phyloP scores from a whole-genome alignment of 179 eudicot genomes.

The Silene vulgaris region DNA sequence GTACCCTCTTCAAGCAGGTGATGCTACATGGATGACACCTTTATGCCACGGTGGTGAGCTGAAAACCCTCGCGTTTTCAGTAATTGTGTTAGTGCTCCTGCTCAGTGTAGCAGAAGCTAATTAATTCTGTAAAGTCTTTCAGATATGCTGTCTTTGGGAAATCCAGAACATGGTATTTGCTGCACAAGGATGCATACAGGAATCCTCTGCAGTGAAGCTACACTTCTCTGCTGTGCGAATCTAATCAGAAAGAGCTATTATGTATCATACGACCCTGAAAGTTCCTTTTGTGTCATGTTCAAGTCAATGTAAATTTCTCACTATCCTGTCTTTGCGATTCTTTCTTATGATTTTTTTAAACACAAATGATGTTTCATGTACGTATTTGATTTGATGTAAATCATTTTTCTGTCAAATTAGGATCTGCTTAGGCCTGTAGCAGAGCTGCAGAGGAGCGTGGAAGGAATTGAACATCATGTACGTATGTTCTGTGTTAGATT shows the following conservation, averaged over 20 bases:
- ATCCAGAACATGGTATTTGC: conserved; percentile 64
- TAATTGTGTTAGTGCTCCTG: neutral
- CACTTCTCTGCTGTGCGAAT: no score
- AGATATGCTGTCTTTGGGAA: conserved; percentile 94
- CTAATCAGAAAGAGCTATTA: no score
- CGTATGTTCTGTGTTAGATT: neutral
- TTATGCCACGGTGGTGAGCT: conserved; percentile 86
- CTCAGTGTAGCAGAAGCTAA: neutral
- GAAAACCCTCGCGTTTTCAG: neutral
- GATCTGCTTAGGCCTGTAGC: neutral
- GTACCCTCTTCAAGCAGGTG: conserved; percentile 59
- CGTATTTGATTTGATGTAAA: neutral
- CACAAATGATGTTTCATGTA: neutral
- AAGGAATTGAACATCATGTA: neutral
- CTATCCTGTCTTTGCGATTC: neutral
- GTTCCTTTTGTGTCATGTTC: conserved; percentile 16
- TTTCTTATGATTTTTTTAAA: neutral
- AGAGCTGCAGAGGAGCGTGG: neutral
- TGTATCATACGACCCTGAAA: neutral
- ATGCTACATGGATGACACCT: conserved; percentile 91
- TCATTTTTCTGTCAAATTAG: neutral
- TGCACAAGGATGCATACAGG: conserved; percentile 84
- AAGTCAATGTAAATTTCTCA: conserved; percentile 17
- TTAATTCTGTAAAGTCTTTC: conserved; percentile 22
- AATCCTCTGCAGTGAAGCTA: conserved; percentile 45